Conservation (phyloP, 2,329 filamentous ascomycete genomes). For the Cladorrhinum sp. region DNA sequence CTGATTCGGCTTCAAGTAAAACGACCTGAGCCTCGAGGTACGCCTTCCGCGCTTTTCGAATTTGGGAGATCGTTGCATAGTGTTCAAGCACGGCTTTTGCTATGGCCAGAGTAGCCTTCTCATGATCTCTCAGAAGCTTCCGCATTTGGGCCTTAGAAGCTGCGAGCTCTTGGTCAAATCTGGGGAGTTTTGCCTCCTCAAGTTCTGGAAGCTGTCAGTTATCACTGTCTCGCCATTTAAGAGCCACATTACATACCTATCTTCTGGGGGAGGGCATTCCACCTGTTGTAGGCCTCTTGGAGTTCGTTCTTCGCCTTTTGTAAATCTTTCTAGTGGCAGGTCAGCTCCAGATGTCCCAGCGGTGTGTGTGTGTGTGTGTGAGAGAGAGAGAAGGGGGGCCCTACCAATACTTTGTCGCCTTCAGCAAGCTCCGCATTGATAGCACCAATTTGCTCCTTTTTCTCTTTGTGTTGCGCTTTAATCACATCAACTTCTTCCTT, state of each 20-base stretch:
- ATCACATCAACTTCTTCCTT: constrained; percentile 36
- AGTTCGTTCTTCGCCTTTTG: constrained; percentile 62
- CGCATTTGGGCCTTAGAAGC: constrained; percentile 31
- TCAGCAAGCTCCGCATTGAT: constrained; percentile 44
- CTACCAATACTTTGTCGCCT: constrained; percentile 45
- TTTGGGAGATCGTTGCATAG: constrained; percentile 57
- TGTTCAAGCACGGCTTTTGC: constrained; percentile 51
- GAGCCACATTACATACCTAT: constrained; percentile 53
- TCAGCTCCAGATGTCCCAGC: constrained; percentile 17
- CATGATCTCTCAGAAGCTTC: constrained; percentile 40
- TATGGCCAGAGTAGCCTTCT: constrained; percentile 54
- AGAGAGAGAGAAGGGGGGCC: constrained; percentile 16
- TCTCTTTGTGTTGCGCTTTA: constrained; percentile 33
- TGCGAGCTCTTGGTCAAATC: constrained; percentile 32
- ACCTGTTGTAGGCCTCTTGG: constrained; percentile 64
- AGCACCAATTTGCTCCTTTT: constrained; percentile 36
- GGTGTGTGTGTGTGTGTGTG: no score
- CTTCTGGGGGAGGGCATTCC: constrained; percentile 65
- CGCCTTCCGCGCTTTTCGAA: constrained; percentile 61
- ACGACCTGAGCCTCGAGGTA: constrained; percentile 68
- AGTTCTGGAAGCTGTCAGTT: constrained; percentile 25
- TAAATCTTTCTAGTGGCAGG: constrained; percentile 43
- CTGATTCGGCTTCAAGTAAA: constrained; percentile 78
- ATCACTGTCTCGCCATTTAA: neutral
- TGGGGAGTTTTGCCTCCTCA: constrained; percentile 35